Evolutionary conservation across 129 eudicot species (phyloP).

Genomic region (Centella asiatica): DNA sequence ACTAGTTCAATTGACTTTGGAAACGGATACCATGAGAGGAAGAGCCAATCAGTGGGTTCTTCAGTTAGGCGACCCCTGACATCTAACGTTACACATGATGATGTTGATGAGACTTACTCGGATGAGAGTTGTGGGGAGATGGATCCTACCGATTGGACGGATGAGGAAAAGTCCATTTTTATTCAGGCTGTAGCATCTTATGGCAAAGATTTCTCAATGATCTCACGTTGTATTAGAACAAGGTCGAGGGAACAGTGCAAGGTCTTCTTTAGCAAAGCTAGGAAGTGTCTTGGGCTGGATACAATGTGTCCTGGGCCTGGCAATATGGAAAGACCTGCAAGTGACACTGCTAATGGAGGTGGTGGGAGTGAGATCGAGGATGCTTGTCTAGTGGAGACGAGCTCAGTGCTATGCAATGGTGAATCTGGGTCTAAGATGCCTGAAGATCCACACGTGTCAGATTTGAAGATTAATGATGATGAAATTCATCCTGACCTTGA

Average conservation of each 20-base stretch:
- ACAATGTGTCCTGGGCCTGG: background rate
- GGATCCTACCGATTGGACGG: conserved; percentile 75
- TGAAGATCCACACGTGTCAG: conserved; percentile 34
- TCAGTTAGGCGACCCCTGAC: conserved; percentile 28
- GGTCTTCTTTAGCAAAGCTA: conserved; percentile 71
- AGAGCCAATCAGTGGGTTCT: conserved; percentile 31
- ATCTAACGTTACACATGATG: conserved; percentile 43
- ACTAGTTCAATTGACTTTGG: conserved; percentile 63
- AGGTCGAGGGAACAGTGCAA: conserved; percentile 45
- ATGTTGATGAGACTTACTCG: conserved; percentile 62
- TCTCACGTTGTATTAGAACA: conserved; percentile 15
- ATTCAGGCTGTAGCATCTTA: conserved; percentile 20
- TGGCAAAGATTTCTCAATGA: conserved; percentile 24
- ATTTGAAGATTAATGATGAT: conserved; percentile 18
- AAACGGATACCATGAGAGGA: conserved; percentile 46
- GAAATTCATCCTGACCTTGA: conserved; percentile 33
- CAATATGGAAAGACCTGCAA: background rate
- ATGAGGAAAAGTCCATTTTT: conserved; percentile 26
- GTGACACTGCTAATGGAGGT: conserved; percentile 34
- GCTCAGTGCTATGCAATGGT: conserved; percentile 33
- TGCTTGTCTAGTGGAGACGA: conserved; percentile 41
- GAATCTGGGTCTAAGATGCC: conserved; percentile 40
- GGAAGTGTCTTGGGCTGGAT: conserved; percentile 77
- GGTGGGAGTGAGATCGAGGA: conserved; percentile 21
- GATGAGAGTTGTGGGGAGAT: conserved; percentile 81